Conservation (phyloP, 306 rosid genomes). For the Ziziphus jujuba region DNA sequence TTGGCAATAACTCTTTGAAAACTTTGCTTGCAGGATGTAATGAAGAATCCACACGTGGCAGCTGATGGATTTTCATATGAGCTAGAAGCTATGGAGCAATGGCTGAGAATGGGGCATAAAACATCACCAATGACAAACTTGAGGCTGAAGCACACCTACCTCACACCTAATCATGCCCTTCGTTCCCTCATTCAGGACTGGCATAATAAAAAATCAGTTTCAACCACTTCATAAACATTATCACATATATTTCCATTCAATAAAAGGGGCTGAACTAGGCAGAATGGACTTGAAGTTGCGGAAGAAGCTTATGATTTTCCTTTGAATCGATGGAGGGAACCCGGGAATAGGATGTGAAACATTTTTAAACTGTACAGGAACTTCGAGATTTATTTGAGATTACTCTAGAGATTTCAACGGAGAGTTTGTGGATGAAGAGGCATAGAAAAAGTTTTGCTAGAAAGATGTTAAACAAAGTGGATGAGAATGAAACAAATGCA, state of each 20-base stretch:
- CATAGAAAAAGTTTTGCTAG: too few relatives aligned
- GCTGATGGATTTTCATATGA: conserved; percentile 91
- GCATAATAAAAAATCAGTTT: conserved; percentile 41
- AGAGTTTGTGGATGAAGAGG: too few relatives aligned
- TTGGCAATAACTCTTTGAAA: neutral
- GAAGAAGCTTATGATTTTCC: neutral
- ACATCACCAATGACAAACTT: conserved; percentile 79
- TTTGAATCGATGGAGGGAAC: too few relatives aligned
- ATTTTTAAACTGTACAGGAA: too few relatives aligned
- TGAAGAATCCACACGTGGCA: conserved; percentile 82
- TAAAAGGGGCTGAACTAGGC: neutral
- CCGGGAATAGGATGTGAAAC: too few relatives aligned
- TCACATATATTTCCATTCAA: neutral
- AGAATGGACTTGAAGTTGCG: neutral
- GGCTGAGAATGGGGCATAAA: conserved; percentile 62
- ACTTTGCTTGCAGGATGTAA: conserved; percentile 61
- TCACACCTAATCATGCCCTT: conserved; percentile 65
- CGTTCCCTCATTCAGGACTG: conserved; percentile 67
- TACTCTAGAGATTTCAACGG: too few relatives aligned
- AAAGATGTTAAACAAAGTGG: too few relatives aligned
- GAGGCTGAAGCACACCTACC: conserved; percentile 46
- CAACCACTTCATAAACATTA: neutral
- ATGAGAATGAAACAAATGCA: too few relatives aligned
- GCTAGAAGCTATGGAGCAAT: conserved; percentile 60
- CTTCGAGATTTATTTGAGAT: too few relatives aligned